Evolutionary conservation across 164 flowering plant species (phyloP), one percentile per base, ranked within the genome.

Genomic region (Buxus sempervirens): DNA sequence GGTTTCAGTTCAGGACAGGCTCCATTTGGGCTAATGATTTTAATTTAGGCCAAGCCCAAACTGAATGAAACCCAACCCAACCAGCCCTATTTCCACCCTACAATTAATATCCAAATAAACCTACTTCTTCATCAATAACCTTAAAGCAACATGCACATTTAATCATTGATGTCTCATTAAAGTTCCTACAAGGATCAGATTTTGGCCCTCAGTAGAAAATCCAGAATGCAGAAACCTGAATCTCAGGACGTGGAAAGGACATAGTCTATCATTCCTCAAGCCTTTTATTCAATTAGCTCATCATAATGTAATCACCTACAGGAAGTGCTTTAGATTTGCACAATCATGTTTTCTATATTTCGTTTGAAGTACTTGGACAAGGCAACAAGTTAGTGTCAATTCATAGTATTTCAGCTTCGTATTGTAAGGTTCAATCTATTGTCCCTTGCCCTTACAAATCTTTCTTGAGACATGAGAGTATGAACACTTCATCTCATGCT

Each of bases 391-490:
- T 45, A 45, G 1, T 45, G 18, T 45, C 51, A 4, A 10, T 10
- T 45, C 13, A 10, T 78, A 59, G 92, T 72, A 45, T 45, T 15
- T 6, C 16, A 45, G 51, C 10, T 45, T 45, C 51, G 12, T 45
- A 15, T 1, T 45, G 51, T 45, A 15, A 45, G 18, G 18, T 45
- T 45, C 18, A 6, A 45, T 45, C 14, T 45, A 10, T 45, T 45
- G 51, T 15, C 51, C 51, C 5, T 45, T 45, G n/a, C n/a, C n/a
- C n/a, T n/a, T n/a, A n/a, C 18, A 45, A 45, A 10, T 15, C 14
- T 45, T 45, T 45, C 51, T 32, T 7, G 7, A 32, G 38, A 32
- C 51, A 80, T 95, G 51, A 45, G 51, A 10, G 51, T 5, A 10
- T 45, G 51, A 10, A 10, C 14, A 10, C 12, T 45, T 45, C 51